Evolutionary conservation across 192 early-diverging fungal genomes (phyloP), one percentile per base, ranked within the genome.

Genomic region (Coemansia brasiliensis): DNA sequence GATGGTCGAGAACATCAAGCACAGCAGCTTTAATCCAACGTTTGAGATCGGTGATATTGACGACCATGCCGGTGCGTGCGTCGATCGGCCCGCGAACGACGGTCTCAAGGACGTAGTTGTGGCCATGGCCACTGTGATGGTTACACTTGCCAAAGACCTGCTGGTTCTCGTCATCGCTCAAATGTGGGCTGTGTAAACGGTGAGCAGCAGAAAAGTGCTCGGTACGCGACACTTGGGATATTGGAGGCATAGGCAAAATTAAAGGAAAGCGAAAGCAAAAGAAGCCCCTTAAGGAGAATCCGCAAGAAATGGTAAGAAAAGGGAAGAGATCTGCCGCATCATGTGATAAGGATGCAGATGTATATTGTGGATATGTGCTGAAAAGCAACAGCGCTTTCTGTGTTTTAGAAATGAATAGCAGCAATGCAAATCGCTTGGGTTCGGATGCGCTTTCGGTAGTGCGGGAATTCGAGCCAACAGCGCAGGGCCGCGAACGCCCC

Each of bases 161-260:
- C 13, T 61, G 39, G 67, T 96, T 96, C 52, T 92, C 87, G 61
- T 85, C 86, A 18, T 71, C 82, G 51, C 80, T 85, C 15, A 96
- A 82, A 21, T 82, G 64, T 27, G 84, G 80, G 16, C 88, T 89
- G 74, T 94, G 83, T 63, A 96, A 76, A 20, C 94, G 84, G 74
- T 96, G 94, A 15, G 93, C 94, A 0, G 94, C 87, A 3, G 92
- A 94, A 69, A 96, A 94, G 60, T 82, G 81, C 63, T 88, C 90
- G 15, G 78, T 86, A 48, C 92, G 82, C 37, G 86, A 86, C 52
- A 94, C 79, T 62, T 89, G 92, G 15, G 68, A 85, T n/a, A 82
- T 84, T 3, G 82, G 75, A 16, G 49, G 49, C 49, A 51, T 51
- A 16, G 49, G 27, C 27, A 35, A 10, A 10, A 35, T 29, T 29